These are phyloP conservation scores for Bruguiera parviflora DNA, from an alignment of 345 rosid genomes.

Conservation along the genomic window DNA sequence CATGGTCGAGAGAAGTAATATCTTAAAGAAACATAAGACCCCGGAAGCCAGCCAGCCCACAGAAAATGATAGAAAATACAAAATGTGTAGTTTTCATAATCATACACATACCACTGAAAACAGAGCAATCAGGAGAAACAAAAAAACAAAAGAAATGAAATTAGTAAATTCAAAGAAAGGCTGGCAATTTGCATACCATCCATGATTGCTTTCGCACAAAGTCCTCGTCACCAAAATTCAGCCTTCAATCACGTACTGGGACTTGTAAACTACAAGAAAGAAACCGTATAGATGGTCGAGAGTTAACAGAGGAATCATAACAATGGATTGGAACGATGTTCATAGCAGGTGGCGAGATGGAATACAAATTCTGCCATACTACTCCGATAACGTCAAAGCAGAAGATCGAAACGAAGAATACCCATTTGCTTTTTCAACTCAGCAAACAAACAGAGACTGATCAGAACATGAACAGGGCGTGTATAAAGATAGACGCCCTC, in stretches of 20 bases:
- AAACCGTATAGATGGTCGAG: neutral
- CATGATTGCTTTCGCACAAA: slow-evolving; percentile 31
- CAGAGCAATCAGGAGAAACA: neutral
- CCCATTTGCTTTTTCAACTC: neutral
- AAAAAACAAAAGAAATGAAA: neutral
- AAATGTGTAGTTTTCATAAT: too few species aligned
- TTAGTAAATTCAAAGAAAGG: neutral
- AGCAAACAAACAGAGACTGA: neutral
- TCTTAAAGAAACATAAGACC: too few species aligned
- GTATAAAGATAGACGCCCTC: neutral
- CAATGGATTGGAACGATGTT: neutral
- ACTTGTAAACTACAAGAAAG: slow-evolving; percentile 15
- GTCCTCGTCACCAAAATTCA: slow-evolving; percentile 1
- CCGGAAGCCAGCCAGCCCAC: too few species aligned
- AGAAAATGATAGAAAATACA: too few species aligned
- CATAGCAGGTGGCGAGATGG: too few species aligned
- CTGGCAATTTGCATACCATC: slow-evolving; percentile 34
- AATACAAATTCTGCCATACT: neutral
- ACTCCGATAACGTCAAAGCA: neutral
- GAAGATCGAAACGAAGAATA: neutral
- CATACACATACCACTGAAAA: too few species aligned
- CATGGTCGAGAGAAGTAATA: too few species aligned
- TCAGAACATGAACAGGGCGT: neutral
- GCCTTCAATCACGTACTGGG: neutral
- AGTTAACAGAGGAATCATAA: neutral